phyloP scores from a whole-genome alignment of 768 basidiomycete species.

The Trametes gibbosa region DNA sequence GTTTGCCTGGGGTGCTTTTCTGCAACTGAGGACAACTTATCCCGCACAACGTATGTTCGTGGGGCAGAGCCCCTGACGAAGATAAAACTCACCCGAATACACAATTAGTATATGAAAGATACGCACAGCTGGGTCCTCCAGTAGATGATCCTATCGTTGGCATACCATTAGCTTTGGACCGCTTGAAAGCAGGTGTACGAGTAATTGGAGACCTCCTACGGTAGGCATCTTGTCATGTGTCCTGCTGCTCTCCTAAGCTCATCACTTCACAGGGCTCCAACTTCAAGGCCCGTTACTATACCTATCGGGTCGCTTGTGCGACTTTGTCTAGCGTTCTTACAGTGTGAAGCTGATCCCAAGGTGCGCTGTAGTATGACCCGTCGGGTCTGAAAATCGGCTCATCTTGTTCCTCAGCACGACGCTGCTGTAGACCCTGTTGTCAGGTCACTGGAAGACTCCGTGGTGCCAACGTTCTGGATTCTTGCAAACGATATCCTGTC shows the following conservation, averaged over 20 bases:
- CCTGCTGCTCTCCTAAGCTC: background rate
- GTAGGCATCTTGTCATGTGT: constrained; percentile 5
- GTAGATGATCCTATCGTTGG: constrained; percentile 46
- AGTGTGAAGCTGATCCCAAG: constrained; percentile 45
- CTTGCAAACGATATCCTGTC: constrained; percentile 51
- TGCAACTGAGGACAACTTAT: constrained; percentile 59
- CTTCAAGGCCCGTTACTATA: constrained; percentile 61
- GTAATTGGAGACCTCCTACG: constrained; percentile 52
- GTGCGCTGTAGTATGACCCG: constrained; percentile 26
- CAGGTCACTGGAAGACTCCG: constrained; percentile 53
- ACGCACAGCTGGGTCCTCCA: constrained; percentile 19
- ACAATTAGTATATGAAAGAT: constrained; percentile 14
- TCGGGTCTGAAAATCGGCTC: constrained; percentile 20
- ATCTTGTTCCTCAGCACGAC: constrained; percentile 38
- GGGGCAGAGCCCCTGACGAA: background rate
- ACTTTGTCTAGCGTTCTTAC: constrained; percentile 48
- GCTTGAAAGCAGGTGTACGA: constrained; percentile 51
- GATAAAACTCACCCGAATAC: too few relatives aligned
- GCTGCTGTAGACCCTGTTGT: constrained; percentile 48
- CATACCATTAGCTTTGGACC: constrained; percentile 58
- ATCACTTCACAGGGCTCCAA: constrained; percentile 43
- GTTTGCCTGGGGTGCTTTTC: constrained; percentile 64
- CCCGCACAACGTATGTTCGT: constrained; percentile 39
- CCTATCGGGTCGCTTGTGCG: constrained; percentile 63
- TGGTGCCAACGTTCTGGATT: constrained; percentile 50